Evolutionary conservation across 2,329 filamentous ascomycete species (phyloP), one percentile per base, ranked within the genome.

Genomic region (Aspergillus ochraceus): DNA sequence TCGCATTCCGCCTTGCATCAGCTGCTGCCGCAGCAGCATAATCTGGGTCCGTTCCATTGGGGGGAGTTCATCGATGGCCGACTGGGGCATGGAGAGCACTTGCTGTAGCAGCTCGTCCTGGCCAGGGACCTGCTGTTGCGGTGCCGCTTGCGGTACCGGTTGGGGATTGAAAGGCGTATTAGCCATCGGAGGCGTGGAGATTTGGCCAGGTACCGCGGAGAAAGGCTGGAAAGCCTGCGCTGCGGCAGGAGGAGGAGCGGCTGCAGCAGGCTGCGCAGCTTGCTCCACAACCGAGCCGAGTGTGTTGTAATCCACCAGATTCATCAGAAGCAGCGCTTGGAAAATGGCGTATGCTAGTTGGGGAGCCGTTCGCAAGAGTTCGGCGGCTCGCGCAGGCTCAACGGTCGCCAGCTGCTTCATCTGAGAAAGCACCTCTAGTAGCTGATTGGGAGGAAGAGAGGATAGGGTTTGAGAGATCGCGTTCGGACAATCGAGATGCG

Each of bases 301-400:
- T 3, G 92, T 88, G 68, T 88, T 88, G 14, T 91, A 90, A 59
- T 95, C 94, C 58, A 98, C 92, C 10, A 98, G 87, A 50, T 92
- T 92, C 86, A 98, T 95, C 42, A 97, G 86, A 2, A 98, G 86
- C 10, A 98, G 84, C 24, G 93, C 90, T 77, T 98, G 94, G 79
- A 98, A 98, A 66, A 98, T 90, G 59, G 95, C 95, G 70, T 96
- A 98, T 4, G 91, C 88, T 49, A 99, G 87, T 77, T 99, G 95
- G 0, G 95, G 95, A 1, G 93, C 92, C 79, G 94, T 90, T 63
- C 89, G 84, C 47, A 99, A 86, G 46, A 98, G 86, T 71, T 96
- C 91, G 0, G 89, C 92, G 3, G 93, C 93, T 71, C 92, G 90
- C 20, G 85, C 83, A 2, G 94, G 92, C 68, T 98, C 92, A 24